Base-by-base conservation (phyloP, 2,329 filamentous ascomycete genomes). In the Colletotrichum zoysiae region DNA sequence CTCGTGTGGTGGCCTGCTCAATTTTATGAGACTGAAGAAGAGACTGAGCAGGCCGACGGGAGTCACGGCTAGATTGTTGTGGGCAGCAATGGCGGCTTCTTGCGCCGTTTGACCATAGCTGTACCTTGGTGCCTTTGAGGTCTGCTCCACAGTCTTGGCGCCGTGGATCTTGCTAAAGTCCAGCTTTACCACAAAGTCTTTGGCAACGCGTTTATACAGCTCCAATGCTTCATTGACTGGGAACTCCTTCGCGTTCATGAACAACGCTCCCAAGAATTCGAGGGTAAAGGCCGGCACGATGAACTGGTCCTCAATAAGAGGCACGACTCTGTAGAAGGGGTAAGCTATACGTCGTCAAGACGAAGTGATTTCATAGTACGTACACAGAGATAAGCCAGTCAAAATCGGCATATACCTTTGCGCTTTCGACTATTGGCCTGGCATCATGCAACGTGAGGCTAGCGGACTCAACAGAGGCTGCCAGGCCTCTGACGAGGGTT, bases 1-100 rank as follows among this genome's bases (percentile, higher is more conserved):
- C 40, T 73, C 56, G 20, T 73, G 48, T 9, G 65, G 65, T 51
- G 56, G 70, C 11, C 42, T 75, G 67, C 66, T 76, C n/a, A 62
- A 67, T 56, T 57, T 64, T 38, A 61, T 60, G 38, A 70, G 60
- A 20, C n/a, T 9, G 30, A 8, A 33, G 8, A 72, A 67, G 67
- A 61, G 51, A 6, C 35, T 38, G n/a, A 42, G 55, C 5, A 72
- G 42, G 23, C n/a, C 30, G 20, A 40, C 9, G 11, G 42, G 38
- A 12, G 30, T 7, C 42, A 64, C 35, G 5, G 65, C 42, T 14
- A 23, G 30, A 26, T 26, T 4, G 1, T 58, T 59, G 7, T 51
- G 6, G 9, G 60, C 9, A 18, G 2, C 0, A n/a, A 18, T 23
- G 3, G 23, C 1, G 3, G 35, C 9, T 12, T 9, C n/a, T 33